A percentile compares a stretch with the other conserved stretches of the same genome.
Evolutionary conservation across 2,329 filamentous ascomycete species (phyloP).

Genomic region (Neofusicoccum sp.): DNA sequence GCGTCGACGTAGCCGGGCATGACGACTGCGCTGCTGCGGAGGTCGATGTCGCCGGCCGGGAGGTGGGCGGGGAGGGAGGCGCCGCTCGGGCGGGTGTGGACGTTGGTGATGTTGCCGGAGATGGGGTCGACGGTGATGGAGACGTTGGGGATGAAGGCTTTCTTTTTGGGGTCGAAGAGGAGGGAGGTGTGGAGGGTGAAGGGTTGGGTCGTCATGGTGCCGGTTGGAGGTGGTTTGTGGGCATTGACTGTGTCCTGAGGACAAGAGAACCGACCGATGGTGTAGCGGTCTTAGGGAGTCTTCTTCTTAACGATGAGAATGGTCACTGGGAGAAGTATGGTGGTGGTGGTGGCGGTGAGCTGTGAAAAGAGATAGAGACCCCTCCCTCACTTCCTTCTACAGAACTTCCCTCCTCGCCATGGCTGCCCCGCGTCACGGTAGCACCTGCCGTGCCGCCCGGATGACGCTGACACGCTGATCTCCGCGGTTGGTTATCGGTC

Average conservation of each 20-base stretch:
- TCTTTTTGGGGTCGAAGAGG: conserved; percentile 52
- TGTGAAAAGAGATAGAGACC: neutral
- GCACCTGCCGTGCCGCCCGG: neutral
- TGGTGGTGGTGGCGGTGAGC: too few species aligned
- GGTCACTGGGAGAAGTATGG: neutral
- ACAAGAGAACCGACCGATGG: too few species aligned
- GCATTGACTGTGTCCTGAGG: too few species aligned
- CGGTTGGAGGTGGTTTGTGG: neutral
- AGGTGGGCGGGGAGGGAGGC: conserved; percentile 28
- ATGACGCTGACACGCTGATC: neutral
- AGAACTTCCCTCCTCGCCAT: neutral
- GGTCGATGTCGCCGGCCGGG: conserved; percentile 51
- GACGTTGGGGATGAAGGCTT: conserved; percentile 44
- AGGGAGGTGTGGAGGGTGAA: conserved; percentile 48
- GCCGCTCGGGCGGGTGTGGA: conserved; percentile 33
- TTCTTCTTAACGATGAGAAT: neutral
- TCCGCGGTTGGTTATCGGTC: neutral
- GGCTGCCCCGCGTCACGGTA: neutral
- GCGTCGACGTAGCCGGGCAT: conserved; percentile 59
- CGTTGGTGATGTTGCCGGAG: conserved; percentile 45
- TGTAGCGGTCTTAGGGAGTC: too few species aligned
- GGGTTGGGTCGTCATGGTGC: neutral
- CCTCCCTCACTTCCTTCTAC: neutral
- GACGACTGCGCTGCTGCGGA: conserved; percentile 54
- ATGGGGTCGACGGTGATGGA: conserved; percentile 47